Conservation (phyloP, 1,139 yeast genomes). For the Candida sanyaensis region DNA sequence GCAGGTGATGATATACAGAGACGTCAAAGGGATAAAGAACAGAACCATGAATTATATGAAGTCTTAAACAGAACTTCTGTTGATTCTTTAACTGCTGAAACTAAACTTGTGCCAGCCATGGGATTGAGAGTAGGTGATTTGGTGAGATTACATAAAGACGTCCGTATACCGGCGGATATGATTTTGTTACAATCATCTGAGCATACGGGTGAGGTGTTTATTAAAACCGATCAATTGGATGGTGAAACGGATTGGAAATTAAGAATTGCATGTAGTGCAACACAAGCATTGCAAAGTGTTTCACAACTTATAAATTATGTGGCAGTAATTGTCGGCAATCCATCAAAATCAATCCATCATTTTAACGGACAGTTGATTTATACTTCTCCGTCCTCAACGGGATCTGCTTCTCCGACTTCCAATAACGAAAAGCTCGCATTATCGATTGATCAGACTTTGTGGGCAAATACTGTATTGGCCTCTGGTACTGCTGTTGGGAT, state of each 20-base stretch:
- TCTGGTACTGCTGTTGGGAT: conserved; percentile 90
- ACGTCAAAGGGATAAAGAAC: conserved; percentile 85
- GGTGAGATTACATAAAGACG: conserved; percentile 78
- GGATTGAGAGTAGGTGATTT: conserved; percentile 84
- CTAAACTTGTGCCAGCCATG: conserved; percentile 54
- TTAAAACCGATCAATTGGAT: conserved; percentile 95
- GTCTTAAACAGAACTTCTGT: conserved; percentile 48
- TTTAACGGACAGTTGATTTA: conserved; percentile 73
- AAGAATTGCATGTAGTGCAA: conserved; percentile 69
- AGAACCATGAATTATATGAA: conserved; percentile 80
- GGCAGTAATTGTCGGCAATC: conserved; percentile 68
- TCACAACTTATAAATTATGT: conserved; percentile 37
- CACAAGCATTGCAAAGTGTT: conserved; percentile 58
- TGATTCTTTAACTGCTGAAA: conserved; percentile 27
- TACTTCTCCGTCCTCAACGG: conserved; percentile 28
- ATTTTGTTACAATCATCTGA: conserved; percentile 83
- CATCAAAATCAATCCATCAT: conserved; percentile 79
- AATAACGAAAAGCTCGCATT: conserved; percentile 61
- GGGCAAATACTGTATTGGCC: conserved; percentile 98
- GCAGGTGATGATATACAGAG: conserved; percentile 93
- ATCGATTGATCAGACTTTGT: conserved; percentile 85
- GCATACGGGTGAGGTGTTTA: conserved; percentile 81
- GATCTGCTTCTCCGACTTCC: conserved; percentile 19
- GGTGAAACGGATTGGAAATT: conserved; percentile 99
- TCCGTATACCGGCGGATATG: conserved; percentile 92